phyloP scores from a whole-genome alignment of 805 yeast genomes.

The Zygosaccharomyces lentus region DNA sequence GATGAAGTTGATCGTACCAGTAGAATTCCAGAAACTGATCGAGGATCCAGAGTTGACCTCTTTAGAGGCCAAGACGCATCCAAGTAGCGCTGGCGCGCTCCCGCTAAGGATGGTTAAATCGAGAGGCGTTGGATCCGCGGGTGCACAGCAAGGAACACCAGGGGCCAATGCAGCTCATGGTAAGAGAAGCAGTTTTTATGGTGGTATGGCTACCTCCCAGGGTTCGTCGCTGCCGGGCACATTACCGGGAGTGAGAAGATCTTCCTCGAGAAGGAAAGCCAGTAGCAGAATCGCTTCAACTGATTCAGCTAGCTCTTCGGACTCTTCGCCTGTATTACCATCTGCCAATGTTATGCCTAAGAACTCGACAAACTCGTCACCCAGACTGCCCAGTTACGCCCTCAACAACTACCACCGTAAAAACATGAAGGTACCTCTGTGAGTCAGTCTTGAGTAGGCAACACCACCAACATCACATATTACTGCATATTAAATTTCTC shows the following conservation, averaged over 20 bases:
- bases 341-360: conserved; percentile 5
- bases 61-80: conserved; percentile 3
- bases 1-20: conserved; percentile 12
- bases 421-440: background rate
- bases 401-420: background rate
- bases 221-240: conserved; percentile 14
- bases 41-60: conserved; percentile 10
- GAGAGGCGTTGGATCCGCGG: conserved; percentile 5
- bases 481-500: background rate
- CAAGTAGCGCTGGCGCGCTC: conserved; percentile 1
- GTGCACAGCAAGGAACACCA: background rate
- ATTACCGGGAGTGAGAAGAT: conserved; percentile 26
- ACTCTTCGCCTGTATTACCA: conserved; percentile 14
- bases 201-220: conserved; percentile 17
- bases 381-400: background rate
- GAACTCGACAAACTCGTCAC: conserved; percentile 7
- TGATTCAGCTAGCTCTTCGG: conserved; percentile 10
- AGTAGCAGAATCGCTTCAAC: conserved; percentile 11
- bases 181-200: conserved; percentile 29
- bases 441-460: background rate
- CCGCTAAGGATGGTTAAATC: conserved; percentile 14
- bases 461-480: background rate
- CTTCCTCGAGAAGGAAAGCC: conserved; percentile 19
- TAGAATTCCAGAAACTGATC: conserved; percentile 3
- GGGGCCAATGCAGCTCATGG: conserved; percentile 8